These are phyloP conservation scores for Magnusiomyces fungicola DNA, from an alignment of 1,139 yeast species.

Conservation along the genomic window DNA sequence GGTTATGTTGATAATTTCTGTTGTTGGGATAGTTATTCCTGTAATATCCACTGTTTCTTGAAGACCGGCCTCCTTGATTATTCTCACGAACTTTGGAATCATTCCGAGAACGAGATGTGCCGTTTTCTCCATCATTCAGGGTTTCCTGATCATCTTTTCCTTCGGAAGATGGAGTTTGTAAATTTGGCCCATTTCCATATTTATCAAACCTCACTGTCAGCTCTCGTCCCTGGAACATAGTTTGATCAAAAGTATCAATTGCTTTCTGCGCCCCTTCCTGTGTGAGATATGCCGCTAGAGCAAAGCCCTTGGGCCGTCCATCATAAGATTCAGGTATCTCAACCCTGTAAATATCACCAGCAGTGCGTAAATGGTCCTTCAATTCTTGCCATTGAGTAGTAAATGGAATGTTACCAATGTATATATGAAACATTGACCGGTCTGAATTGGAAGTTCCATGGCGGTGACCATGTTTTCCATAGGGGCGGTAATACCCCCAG, in stretches of 20 bases:
- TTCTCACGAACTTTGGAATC: background rate
- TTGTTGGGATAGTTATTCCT: constrained; percentile 24
- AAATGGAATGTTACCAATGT: constrained; percentile 41
- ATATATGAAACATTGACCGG: background rate
- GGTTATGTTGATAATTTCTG: background rate
- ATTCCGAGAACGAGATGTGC: background rate
- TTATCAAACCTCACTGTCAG: constrained; percentile 54
- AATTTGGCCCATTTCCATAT: constrained; percentile 16
- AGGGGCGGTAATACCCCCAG: background rate
- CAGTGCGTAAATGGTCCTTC: constrained; percentile 41
- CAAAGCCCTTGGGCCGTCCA: constrained; percentile 52
- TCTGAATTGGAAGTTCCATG: background rate
- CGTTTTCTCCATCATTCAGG: background rate
- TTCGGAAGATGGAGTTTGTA: constrained; percentile 5
- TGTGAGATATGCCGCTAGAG: constrained; percentile 51
- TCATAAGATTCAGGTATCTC: constrained; percentile 43
- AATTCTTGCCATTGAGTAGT: constrained; percentile 50
- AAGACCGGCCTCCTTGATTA: background rate
- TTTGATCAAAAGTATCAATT: constrained; percentile 45
- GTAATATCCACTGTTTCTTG: background rate
- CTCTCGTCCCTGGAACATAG: constrained; percentile 49
- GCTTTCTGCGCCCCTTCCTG: constrained; percentile 45
- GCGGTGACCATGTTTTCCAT: background rate
- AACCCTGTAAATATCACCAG: constrained; percentile 43
- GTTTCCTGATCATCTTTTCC: background rate